Percentiles rank a stretch among this genome's conserved stretches.
These are phyloP conservation scores for Penicillium sclerotigenum DNA, from an alignment of 2,329 filamentous ascomycete genomes.

Conservation along the genomic window DNA sequence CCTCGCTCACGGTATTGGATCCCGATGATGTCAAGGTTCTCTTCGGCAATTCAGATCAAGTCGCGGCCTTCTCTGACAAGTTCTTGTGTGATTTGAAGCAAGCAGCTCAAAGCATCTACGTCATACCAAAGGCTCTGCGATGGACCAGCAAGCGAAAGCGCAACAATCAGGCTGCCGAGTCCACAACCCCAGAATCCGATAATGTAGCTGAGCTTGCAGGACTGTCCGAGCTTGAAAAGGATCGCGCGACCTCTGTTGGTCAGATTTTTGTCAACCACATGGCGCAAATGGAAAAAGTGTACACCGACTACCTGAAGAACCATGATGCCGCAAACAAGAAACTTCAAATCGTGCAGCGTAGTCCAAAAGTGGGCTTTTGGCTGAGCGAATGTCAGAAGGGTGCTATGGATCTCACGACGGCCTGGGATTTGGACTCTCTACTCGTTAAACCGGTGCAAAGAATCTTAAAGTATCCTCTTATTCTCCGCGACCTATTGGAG, in stretches of 20 bases:
- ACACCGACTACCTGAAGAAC: slow-evolving; percentile 63
- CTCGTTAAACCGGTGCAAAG: slow-evolving; percentile 96
- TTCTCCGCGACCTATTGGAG: slow-evolving; percentile 76
- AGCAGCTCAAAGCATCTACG: slow-evolving; percentile 74
- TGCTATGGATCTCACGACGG: slow-evolving; percentile 84
- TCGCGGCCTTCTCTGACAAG: slow-evolving; percentile 77
- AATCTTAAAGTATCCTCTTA: slow-evolving; percentile 86
- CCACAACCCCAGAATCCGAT: slow-evolving; percentile 22
- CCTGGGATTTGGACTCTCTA: slow-evolving; percentile 94
- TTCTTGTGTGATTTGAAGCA: slow-evolving; percentile 80
- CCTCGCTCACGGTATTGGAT: slow-evolving; percentile 74
- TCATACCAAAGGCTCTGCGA: slow-evolving; percentile 57
- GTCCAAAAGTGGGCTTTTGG: slow-evolving; percentile 72
- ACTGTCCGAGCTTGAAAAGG: slow-evolving; percentile 53
- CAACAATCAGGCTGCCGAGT: slow-evolving; percentile 33
- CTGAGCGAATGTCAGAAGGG: slow-evolving; percentile 88
- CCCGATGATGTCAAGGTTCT: slow-evolving; percentile 82
- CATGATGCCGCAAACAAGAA: slow-evolving; percentile 63
- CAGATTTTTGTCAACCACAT: slow-evolving; percentile 57
- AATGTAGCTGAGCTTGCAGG: slow-evolving; percentile 27
- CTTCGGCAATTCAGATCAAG: slow-evolving; percentile 88
- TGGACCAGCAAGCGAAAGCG: slow-evolving; percentile 53
- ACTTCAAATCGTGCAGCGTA: slow-evolving; percentile 47
- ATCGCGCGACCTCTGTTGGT: slow-evolving; percentile 58
- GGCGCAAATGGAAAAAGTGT: slow-evolving; percentile 61